Evolutionary conservation across 805 yeast genomes (phyloP).

Genomic region (Candida ulmi): DNA sequence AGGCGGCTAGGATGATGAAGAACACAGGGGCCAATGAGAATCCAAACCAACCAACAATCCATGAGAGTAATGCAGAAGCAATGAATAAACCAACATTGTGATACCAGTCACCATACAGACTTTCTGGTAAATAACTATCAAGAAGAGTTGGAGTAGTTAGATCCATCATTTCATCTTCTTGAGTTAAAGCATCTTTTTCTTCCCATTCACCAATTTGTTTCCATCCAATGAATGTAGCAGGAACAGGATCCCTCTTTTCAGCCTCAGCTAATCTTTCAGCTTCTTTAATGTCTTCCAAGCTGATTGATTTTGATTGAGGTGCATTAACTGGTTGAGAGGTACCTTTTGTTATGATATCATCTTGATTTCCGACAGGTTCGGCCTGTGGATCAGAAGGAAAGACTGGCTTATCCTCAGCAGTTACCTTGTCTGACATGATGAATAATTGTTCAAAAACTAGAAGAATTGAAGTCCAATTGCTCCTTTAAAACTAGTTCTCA

Average conservation of each 20-base stretch:
- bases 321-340: slow-evolving; percentile 3
- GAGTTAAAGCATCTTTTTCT: slow-evolving; percentile 54
- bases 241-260: slow-evolving; percentile 41
- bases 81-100: slow-evolving; percentile 76
- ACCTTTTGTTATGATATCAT: slow-evolving; percentile 14
- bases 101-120: slow-evolving; percentile 91
- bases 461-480: too few species aligned
- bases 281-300: slow-evolving; percentile 13
- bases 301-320: slow-evolving; percentile 10
- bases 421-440: background rate
- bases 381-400: background rate
- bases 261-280: slow-evolving; percentile 23
- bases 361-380: slow-evolving; percentile 10
- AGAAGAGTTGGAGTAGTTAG: slow-evolving; percentile 66
- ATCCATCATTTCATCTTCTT: slow-evolving; percentile 69
- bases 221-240: slow-evolving; percentile 85
- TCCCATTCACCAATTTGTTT: slow-evolving; percentile 89
- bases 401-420: background rate
- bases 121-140: slow-evolving; percentile 71
- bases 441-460: too few species aligned
- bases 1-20: slow-evolving; percentile 54
- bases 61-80: slow-evolving; percentile 64
- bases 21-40: slow-evolving; percentile 80
- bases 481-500: too few species aligned
- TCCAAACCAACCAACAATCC: slow-evolving; percentile 71